Evolutionary conservation across 2,329 filamentous ascomycete genomes (phyloP), one percentile per base, ranked within the genome.

Genomic region (Talaromyces funiculosus): DNA sequence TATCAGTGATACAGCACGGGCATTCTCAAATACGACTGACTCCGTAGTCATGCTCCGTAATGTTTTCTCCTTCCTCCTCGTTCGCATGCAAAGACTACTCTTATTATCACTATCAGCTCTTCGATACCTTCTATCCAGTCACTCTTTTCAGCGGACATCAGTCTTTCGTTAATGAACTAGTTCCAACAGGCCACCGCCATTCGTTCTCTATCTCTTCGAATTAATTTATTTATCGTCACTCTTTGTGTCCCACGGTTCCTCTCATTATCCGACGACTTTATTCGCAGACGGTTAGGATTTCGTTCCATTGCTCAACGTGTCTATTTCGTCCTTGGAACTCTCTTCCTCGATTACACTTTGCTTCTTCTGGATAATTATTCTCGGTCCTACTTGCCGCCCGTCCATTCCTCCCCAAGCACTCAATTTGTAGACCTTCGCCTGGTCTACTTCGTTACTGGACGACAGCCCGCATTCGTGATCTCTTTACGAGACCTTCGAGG

Each of bases 401-500:
- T 33, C n/a, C 26, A 29, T 51, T 33, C 18, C 47, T 51, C 37
- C 37, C 8, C 10, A 29, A 51, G 10, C 47, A 20, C 10, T 51
- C 47, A 18, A 22, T 20, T 18, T 20, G 29, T 33, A 51, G 47
- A 51, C 47, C 45, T 51, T 22, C 29, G n/a, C 26, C 10, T 9
- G 47, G 47, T 33, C 47, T 51, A 20, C 47, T 20, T 26, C 18
- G 47, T 55, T 54, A 56, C 38, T 49, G 45, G 22, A 29, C n/a
- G 26, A 55, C 59, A 55, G 22, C 35, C 20, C n/a, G 40, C 38
- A n/a, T 35, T 45, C 33, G 37, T 54, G 61, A 31, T 56, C 42
- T n/a, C 64, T 58, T 63, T 73, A 73, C 64, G 64, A 60, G 56
- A 57, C 60, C 53, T 67, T 63, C 69, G 69, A 18, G 64, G 72